phyloP scores from a whole-genome alignment of 2,329 filamentous ascomycete species.

The Colletotrichum plurivorum region DNA sequence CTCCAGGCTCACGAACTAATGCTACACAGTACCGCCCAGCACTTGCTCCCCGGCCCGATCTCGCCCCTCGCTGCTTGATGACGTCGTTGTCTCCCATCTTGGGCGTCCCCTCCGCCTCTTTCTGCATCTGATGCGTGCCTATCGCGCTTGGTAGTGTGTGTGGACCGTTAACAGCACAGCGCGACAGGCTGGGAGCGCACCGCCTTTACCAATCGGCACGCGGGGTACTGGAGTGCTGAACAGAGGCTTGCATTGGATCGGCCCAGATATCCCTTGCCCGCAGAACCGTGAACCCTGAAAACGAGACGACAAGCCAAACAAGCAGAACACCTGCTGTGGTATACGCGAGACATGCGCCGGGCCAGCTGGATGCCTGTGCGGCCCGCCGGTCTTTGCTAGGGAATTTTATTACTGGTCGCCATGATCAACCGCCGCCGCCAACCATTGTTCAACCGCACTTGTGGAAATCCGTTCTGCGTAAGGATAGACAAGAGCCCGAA shows the following conservation, averaged over 20 bases:
- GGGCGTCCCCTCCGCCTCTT: conserved; percentile 23
- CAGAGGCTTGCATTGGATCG: conserved; percentile 40
- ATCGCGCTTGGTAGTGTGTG: conserved; percentile 34
- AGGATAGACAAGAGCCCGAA: conserved; percentile 11
- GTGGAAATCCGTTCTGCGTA: conserved; percentile 19
- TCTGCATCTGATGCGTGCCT: conserved; percentile 21
- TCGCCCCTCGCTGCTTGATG: conserved; percentile 24
- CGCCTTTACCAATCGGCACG: conserved; percentile 36
- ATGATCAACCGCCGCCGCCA: conserved; percentile 28
- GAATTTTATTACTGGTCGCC: conserved; percentile 36
- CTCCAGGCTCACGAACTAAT: background rate
- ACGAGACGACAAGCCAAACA: conserved; percentile 30
- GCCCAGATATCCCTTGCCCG: conserved; percentile 35
- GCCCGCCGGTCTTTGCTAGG: conserved; percentile 32
- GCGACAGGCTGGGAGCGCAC: conserved; percentile 15
- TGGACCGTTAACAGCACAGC: conserved; percentile 25
- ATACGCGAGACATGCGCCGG: conserved; percentile 39
- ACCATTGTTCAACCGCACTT: conserved; percentile 36
- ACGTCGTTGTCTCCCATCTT: conserved; percentile 29
- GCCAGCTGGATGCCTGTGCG: conserved; percentile 39
- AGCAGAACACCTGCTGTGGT: no score
- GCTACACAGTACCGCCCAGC: conserved; percentile 3
- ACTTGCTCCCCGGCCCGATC: background rate
- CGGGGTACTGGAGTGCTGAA: conserved; percentile 30
- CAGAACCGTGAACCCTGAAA: conserved; percentile 41